phyloP scores from a whole-genome alignment of 1,284 basidiomycete genomes.

The Lentinula novae-zelandiae region DNA sequence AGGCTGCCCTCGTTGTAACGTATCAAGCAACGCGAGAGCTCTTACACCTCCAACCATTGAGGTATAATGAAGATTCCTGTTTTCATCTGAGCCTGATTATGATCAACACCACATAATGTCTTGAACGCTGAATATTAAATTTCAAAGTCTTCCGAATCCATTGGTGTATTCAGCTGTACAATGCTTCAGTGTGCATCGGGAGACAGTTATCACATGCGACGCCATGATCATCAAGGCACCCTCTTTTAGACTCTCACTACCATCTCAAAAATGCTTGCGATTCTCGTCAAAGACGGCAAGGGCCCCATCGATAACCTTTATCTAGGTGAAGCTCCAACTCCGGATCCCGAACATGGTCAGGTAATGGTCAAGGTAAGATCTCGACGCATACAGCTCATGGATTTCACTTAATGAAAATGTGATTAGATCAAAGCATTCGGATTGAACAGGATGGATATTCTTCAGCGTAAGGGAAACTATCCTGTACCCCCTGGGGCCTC shows the following conservation, averaged over 20 bases:
- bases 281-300: slow-evolving; percentile 77
- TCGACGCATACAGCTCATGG: not conserved
- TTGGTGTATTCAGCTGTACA: too few species aligned
- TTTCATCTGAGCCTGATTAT: too few species aligned
- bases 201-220: not conserved
- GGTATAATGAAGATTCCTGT: too few species aligned
- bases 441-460: slow-evolving; percentile 85
- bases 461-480: slow-evolving; percentile 76
- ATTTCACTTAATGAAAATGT: not conserved
- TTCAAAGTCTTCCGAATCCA: too few species aligned
- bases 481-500: slow-evolving; percentile 77
- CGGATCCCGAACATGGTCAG: slow-evolving; percentile 50
- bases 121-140: too few species aligned
- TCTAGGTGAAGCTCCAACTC: slow-evolving; percentile 70
- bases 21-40: too few species aligned
- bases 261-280: slow-evolving; percentile 63
- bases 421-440: slow-evolving; percentile 72
- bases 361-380: slow-evolving; percentile 73
- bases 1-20: too few species aligned
- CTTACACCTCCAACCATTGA: too few species aligned
- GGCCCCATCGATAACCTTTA: slow-evolving; percentile 80
- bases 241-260: slow-evolving; percentile 1
- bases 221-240: not conserved
- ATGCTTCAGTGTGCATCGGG: too few species aligned
- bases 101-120: too few species aligned